Conservation (phyloP, 148 eudicot species). For the Camellia lanceoleosa region DNA sequence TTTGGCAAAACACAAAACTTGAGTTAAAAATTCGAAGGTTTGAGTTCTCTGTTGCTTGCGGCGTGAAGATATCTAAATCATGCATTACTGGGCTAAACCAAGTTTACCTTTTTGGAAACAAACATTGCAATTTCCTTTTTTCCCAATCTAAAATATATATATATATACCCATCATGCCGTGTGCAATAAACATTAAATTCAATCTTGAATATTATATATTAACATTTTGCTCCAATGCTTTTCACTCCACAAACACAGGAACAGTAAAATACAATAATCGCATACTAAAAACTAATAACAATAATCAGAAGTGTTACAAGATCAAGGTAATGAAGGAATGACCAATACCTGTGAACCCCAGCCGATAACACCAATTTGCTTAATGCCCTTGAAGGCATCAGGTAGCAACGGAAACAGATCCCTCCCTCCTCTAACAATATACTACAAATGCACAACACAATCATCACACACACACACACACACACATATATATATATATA, state of each 20-base stretch:
- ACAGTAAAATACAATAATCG: neutral
- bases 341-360: slow-evolving; percentile 93
- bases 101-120: too few species aligned
- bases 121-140: too few species aligned
- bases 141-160: neutral
- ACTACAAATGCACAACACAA: slow-evolving; percentile 37
- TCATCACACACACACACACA: neutral
- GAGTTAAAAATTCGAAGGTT: neutral
- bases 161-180: too few species aligned
- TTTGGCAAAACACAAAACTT: neutral
- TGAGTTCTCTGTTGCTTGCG: too few species aligned
- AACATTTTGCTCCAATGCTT: too few species aligned
- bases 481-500: neutral
- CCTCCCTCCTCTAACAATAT: slow-evolving; percentile 94
- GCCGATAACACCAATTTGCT: slow-evolving; percentile 97
- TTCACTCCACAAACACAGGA: neutral
- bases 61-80: too few species aligned
- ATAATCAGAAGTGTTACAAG: neutral
- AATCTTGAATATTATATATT: too few species aligned
- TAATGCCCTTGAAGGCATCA: slow-evolving; percentile 88
- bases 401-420: slow-evolving; percentile 81
- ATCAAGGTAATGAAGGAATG: neutral
- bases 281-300: neutral
- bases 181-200: too few species aligned
- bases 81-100: too few species aligned